Conservation (phyloP, 2,329 filamentous ascomycete species). For the Alternaria ethzedia region DNA sequence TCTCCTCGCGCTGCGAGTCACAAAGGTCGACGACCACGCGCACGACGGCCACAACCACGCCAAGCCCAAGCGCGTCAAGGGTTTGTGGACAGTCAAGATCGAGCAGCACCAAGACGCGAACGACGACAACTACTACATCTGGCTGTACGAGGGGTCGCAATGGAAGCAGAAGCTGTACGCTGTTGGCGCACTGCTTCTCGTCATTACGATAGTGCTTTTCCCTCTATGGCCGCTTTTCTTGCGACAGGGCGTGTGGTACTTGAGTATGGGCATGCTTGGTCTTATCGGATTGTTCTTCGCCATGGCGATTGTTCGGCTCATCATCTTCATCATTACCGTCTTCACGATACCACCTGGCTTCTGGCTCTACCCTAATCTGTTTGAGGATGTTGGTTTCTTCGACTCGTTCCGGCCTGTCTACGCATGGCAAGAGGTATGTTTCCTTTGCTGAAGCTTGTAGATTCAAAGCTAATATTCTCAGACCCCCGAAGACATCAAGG, state of each 20-base stretch:
- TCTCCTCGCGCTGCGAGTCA: slow-evolving; percentile 88
- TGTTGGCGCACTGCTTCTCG: slow-evolving; percentile 77
- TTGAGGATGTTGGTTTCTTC: slow-evolving; percentile 98
- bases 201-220: slow-evolving; percentile 92
- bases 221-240: slow-evolving; percentile 93
- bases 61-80: slow-evolving; percentile 84
- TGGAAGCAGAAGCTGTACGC: slow-evolving; percentile 94
- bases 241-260: slow-evolving; percentile 93
- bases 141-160: slow-evolving; percentile 94
- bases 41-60: slow-evolving; percentile 66
- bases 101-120: slow-evolving; percentile 91
- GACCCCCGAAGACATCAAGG: slow-evolving; percentile 52
- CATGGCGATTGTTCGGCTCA: slow-evolving; percentile 96
- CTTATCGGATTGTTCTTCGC: slow-evolving; percentile 92
- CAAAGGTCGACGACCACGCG: slow-evolving; percentile 78
- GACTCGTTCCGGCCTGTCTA: slow-evolving; percentile 95
- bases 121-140: slow-evolving; percentile 93
- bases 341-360: slow-evolving; percentile 83
- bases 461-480: slow-evolving; percentile 8
- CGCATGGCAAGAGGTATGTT: slow-evolving; percentile 91
- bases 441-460: background rate
- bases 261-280: slow-evolving; percentile 91
- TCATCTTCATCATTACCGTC: slow-evolving; percentile 92
- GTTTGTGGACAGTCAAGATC: slow-evolving; percentile 93
- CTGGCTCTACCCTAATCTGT: slow-evolving; percentile 98